phyloP scores from a whole-genome alignment of 371 early-diverging fungal genomes.

The Mucor irregularis region DNA sequence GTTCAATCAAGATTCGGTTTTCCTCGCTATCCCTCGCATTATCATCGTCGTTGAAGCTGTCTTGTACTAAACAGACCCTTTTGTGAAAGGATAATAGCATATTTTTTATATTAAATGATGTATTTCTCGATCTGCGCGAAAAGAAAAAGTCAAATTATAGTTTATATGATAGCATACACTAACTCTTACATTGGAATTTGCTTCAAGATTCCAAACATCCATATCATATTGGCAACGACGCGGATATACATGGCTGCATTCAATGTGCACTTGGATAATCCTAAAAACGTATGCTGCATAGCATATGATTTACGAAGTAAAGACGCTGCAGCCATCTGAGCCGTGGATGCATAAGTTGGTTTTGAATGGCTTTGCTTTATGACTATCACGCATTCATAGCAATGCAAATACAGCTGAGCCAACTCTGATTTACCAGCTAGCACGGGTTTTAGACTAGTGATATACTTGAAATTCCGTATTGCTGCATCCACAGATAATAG shows the following conservation, averaged over 20 bases:
- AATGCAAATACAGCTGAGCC: slow-evolving; percentile 52
- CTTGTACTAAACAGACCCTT: slow-evolving; percentile 31
- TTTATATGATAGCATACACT: too few relatives aligned
- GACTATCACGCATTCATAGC: slow-evolving; percentile 44
- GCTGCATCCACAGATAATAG: slow-evolving; percentile 30
- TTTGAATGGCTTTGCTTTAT: slow-evolving; percentile 47
- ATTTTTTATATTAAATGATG: slow-evolving; percentile 28
- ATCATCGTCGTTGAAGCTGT: background rate
- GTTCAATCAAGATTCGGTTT: slow-evolving; percentile 8
- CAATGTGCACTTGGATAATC: slow-evolving; percentile 43
- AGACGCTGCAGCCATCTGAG: slow-evolving; percentile 42
- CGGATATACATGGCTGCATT: slow-evolving; percentile 53
- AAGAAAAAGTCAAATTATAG: background rate
- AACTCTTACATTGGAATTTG: slow-evolving; percentile 42
- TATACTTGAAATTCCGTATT: slow-evolving; percentile 43
- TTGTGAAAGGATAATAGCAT: slow-evolving; percentile 36
- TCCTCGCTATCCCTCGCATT: background rate
- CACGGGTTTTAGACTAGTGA: slow-evolving; percentile 42
- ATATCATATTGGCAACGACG: slow-evolving; percentile 50
- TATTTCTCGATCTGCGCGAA: slow-evolving; percentile 14
- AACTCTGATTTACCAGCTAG: slow-evolving; percentile 47
- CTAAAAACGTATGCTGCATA: slow-evolving; percentile 70
- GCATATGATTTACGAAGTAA: slow-evolving; percentile 52
- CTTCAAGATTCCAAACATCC: slow-evolving; percentile 59
- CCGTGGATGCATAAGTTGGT: slow-evolving; percentile 44